Percentiles rank a stretch among this genome's conserved stretches.
Conservation (phyloP, 148 eudicot genomes). For the Euryodendron excelsum region DNA sequence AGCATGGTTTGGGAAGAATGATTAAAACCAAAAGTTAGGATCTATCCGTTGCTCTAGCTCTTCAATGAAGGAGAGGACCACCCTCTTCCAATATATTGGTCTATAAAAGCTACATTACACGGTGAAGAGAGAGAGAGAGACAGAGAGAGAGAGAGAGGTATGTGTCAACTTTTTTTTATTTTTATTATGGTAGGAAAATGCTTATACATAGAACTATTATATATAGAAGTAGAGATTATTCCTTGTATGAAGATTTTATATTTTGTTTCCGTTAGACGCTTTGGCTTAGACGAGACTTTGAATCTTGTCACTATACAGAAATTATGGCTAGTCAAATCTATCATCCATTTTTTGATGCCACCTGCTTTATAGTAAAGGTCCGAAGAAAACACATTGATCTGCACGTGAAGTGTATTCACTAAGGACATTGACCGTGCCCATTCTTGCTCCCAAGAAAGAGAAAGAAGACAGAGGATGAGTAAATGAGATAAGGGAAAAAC, state of each 20-base stretch:
- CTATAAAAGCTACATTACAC: background rate
- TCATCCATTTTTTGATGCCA: background rate
- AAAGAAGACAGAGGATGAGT: background rate
- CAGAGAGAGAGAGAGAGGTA: background rate
- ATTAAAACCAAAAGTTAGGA: background rate
- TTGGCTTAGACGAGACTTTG: background rate
- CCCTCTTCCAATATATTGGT: too few relatives aligned
- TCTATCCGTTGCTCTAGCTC: background rate
- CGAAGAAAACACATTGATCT: constrained; percentile 2
- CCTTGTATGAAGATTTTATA: too few relatives aligned
- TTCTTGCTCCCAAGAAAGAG: background rate
- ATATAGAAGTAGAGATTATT: too few relatives aligned
- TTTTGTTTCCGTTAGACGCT: too few relatives aligned
- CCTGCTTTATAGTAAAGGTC: background rate
- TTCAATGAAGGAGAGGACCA: too few relatives aligned
- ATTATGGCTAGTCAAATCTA: background rate
- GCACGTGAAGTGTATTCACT: constrained; percentile 5
- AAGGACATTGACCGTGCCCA: constrained; percentile 5
- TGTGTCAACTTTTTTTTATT: too few relatives aligned
- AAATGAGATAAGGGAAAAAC: background rate
- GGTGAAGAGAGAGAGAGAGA: background rate
- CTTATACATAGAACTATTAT: too few relatives aligned
- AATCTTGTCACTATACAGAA: background rate
- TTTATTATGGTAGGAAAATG: too few relatives aligned
- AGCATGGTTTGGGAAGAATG: background rate